Evolutionary conservation across 352 stramenopile genomes (phyloP).

Genomic region (Pythium chondricola): DNA sequence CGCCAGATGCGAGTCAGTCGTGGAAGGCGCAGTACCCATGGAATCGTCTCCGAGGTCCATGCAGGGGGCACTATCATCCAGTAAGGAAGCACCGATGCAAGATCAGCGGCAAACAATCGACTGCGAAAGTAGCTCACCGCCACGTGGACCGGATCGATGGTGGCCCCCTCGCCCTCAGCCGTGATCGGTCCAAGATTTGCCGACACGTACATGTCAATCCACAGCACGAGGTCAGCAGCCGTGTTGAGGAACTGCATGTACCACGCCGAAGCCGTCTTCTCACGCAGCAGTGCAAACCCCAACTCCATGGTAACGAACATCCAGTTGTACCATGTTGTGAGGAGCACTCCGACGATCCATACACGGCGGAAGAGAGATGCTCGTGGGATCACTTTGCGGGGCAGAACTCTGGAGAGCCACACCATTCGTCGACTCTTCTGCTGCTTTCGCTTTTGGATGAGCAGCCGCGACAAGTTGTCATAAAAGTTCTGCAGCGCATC

Average conservation of each 20-base stretch:
- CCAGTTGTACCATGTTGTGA: slow-evolving; percentile 36
- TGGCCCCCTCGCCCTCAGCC: slow-evolving; percentile 21
- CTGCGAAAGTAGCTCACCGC: slow-evolving; percentile 21
- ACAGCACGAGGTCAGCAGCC: slow-evolving; percentile 29
- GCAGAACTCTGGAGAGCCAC: slow-evolving; percentile 17
- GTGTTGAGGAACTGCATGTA: slow-evolving; percentile 17
- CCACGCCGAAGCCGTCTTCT: neutral
- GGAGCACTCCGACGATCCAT: slow-evolving; percentile 38
- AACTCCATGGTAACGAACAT: slow-evolving; percentile 32
- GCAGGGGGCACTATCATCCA: slow-evolving; percentile 14
- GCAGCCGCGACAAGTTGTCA: slow-evolving; percentile 12
- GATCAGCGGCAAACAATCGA: slow-evolving; percentile 23
- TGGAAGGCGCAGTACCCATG: slow-evolving; percentile 24
- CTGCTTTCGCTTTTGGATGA: slow-evolving; percentile 12
- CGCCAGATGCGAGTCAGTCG: slow-evolving; percentile 31
- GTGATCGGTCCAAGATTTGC: slow-evolving; percentile 30
- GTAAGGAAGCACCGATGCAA: slow-evolving; percentile 42
- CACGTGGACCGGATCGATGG: slow-evolving; percentile 16
- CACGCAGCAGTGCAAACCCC: slow-evolving; percentile 29
- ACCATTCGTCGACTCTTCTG: neutral
- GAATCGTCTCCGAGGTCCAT: neutral
- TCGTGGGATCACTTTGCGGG: slow-evolving; percentile 22
- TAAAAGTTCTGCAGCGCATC: slow-evolving; percentile 20
- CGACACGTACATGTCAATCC: slow-evolving; percentile 42
- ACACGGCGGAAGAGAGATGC: slow-evolving; percentile 25